phyloP scores from a whole-genome alignment of 306 rosid species.

The Rosa multiflora region DNA sequence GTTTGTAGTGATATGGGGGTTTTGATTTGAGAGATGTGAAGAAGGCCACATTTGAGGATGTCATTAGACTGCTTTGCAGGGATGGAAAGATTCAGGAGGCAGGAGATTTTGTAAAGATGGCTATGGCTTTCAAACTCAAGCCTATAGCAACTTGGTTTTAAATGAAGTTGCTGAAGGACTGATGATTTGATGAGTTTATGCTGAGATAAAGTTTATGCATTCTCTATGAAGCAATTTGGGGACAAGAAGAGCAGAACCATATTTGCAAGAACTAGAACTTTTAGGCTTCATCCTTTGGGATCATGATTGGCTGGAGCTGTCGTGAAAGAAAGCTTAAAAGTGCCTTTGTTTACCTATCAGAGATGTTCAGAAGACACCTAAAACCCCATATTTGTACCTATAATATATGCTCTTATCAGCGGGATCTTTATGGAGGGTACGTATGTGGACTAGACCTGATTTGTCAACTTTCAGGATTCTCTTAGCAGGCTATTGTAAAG shows the following conservation, averaged over 20 bases:
- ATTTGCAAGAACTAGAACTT: conserved; percentile 50
- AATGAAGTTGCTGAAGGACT: conserved; percentile 74
- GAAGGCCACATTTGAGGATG: conserved; percentile 47
- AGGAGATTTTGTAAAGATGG: conserved; percentile 66
- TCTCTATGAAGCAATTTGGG: conserved; percentile 57
- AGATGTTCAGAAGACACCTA: conserved; percentile 44
- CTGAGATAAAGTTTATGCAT: conserved; percentile 50
- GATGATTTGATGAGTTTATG: conserved; percentile 71
- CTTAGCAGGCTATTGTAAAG: too few relatives aligned
- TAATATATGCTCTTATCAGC: conserved; percentile 61
- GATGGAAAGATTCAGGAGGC: conserved; percentile 71
- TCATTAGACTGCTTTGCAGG: conserved; percentile 55
- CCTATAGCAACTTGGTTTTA: conserved; percentile 44
- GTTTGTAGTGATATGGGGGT: conserved; percentile 54
- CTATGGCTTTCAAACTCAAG: conserved; percentile 32
- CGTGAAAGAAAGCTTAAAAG: conserved; percentile 50
- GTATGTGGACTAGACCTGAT: too few relatives aligned
- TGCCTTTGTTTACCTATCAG: conserved; percentile 56
- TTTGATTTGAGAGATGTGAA: conserved; percentile 40
- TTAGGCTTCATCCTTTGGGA: conserved; percentile 70
- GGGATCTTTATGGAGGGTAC: conserved; percentile 57
- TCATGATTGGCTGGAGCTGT: conserved; percentile 86
- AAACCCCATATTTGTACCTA: conserved; percentile 54
- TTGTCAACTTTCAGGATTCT: too few relatives aligned
- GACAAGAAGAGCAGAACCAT: conserved; percentile 47